Base-by-base conservation (phyloP, 441 rosid genomes). In the Erysimum cheiri region DNA sequence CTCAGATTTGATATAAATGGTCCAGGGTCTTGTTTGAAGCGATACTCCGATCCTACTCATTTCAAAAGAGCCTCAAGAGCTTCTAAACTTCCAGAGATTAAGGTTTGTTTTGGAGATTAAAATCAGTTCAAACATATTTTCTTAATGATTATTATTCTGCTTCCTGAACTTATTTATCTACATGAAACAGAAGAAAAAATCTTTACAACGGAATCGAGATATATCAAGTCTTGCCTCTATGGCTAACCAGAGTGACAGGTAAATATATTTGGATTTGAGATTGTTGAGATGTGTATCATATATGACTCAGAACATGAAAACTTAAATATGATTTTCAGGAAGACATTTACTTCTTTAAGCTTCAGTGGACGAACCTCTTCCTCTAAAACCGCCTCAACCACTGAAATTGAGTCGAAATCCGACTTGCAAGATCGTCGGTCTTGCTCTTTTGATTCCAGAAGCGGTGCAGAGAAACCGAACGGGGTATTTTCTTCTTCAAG, bases 21-120 rank as follows among this genome's bases (percentile, higher is more conserved):
- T 15, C 87, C 89, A 48, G 98, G 98, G 17, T 91, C 98, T 74
- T 93, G 97, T 82, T 77, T 91, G 43, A 91, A 81, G 72, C 83
- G 94, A 64, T 93, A 93, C 73, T 89, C 98, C 1, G 96, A 93
- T 83, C 96, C 97, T 46, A 85, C 92, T 60, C 86, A 86, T 80
- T 89, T 91, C 62, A 89, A 79, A 80, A 85, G 81, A 80, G 83
- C 80, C 67, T 80, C 90, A 44, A 80, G 82, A 81, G 76, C 80
- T 71, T 80, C 90, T 37, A 81, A 83, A 49, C 78, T 28, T 83
- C 60, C 87, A 73, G 35, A 84, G 74, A 80, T 60, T 74, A 86
- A 88, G 97, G 98, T 93, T 76, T 39, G 56, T 72, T 78, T 52
- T 29, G 28, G 11, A 61, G 35, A 54, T 48, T 50, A 5, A 15